These are phyloP conservation scores for Lophiotrema nucula DNA, from an alignment of 495 filamentous ascomycete species.

Conservation along the genomic window DNA sequence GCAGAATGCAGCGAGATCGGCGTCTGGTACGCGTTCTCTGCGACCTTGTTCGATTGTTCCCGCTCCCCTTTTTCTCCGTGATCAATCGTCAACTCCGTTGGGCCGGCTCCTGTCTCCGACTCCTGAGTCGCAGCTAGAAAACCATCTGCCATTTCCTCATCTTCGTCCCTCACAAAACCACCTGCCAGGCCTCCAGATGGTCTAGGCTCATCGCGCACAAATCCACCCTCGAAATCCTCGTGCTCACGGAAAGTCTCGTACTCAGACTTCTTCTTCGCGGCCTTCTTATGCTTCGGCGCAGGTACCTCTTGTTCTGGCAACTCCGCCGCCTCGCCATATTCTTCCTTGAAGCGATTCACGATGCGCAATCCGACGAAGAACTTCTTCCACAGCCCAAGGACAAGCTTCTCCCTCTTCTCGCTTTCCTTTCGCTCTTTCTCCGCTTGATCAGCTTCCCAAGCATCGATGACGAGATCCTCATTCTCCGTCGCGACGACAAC, in stretches of 20 bases:
- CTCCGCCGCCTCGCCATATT: conserved; percentile 58
- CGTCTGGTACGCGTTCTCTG: conserved; percentile 25
- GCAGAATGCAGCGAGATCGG: conserved; percentile 37
- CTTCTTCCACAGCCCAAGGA: conserved; percentile 78
- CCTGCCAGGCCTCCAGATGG: conserved; percentile 5
- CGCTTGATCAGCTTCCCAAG: conserved; percentile 74
- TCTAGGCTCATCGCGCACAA: conserved; percentile 22
- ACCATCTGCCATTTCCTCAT: conserved; percentile 18
- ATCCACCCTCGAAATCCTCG: conserved; percentile 32
- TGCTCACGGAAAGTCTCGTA: conserved; percentile 29
- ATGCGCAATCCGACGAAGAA: conserved; percentile 83
- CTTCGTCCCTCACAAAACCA: conserved; percentile 26
- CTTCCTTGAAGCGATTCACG: conserved; percentile 69
- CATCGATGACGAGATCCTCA: conserved; percentile 70
- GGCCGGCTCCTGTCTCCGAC: conserved; percentile 2
- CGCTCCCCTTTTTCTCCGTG: conserved; percentile 17
- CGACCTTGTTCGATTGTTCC: neutral
- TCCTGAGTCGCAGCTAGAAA: conserved; percentile 12
- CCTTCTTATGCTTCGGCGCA: neutral
- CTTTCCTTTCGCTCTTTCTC: conserved; percentile 77
- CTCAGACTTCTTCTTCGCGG: conserved; percentile 18
- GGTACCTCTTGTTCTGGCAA: conserved; percentile 36
- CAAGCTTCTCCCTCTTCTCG: conserved; percentile 72
- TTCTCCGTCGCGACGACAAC: conserved; percentile 84
- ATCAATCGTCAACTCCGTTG: conserved; percentile 12